A percentile compares a stretch with the other conserved stretches of the same genome.
Evolutionary conservation across 768 basidiomycete genomes (phyloP).

Genomic region (Auriculariales sp.): DNA sequence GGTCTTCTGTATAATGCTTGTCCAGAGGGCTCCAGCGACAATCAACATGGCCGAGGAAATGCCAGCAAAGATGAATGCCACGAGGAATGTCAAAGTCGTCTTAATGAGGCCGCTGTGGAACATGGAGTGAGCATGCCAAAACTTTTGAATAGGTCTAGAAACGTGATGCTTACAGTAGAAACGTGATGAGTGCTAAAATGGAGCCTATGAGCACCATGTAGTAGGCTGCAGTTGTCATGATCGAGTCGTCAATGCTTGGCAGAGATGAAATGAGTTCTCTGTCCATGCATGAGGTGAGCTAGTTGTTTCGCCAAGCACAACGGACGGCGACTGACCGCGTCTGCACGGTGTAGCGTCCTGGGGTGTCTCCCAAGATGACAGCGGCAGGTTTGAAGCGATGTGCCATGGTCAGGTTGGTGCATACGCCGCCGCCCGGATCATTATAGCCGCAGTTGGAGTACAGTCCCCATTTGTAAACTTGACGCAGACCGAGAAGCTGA

Average conservation of each 20-base stretch:
- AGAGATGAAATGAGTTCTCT: neutral
- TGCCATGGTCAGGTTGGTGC: constrained; percentile 46
- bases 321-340: constrained; percentile 32
- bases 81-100: constrained; percentile 48
- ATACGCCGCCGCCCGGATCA: constrained; percentile 41
- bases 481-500: constrained; percentile 42
- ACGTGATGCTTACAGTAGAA: constrained; percentile 40
- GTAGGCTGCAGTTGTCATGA: constrained; percentile 53
- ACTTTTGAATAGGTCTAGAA: no score
- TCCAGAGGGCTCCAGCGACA: constrained; percentile 65
- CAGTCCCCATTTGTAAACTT: constrained; percentile 64
- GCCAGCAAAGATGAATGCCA: constrained; percentile 49
- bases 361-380: constrained; percentile 53
- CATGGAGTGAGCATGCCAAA: constrained; percentile 3
- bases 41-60: constrained; percentile 48
- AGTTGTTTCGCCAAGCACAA: neutral
- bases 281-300: neutral
- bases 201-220: constrained; percentile 64
- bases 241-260: constrained; percentile 1
- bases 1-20: constrained; percentile 51
- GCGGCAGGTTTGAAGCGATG: constrained; percentile 50
- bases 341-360: constrained; percentile 40
- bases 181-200: constrained; percentile 46
- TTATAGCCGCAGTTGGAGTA: constrained; percentile 70
- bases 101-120: constrained; percentile 46